Base-by-base conservation (phyloP, 2,329 filamentous ascomycete genomes). In the Alternaria sp. region DNA sequence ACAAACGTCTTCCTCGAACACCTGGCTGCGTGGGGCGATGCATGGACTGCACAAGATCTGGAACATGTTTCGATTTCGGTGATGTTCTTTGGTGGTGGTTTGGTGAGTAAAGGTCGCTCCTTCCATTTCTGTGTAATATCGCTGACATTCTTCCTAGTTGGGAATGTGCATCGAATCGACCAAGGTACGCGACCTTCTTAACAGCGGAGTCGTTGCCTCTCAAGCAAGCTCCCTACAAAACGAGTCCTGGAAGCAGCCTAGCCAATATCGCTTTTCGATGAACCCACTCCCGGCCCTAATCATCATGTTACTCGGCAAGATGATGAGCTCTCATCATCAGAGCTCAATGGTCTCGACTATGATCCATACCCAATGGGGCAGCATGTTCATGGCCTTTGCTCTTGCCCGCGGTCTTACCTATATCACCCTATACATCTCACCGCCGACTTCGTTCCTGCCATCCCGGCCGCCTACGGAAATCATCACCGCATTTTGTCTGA, bases 311-410 rank as follows among this genome's bases (percentile, higher is more conserved):
- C 85, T 97, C 2, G 96, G 96, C 32, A 88, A 94, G 77, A 96
- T 97, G 92, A 98, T 98, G 95, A 91, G 91, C 75, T 93, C 92
- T 25, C 95, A 98, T 80, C 92, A 95, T 62, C 94, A 97, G 78
- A 79, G 84, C 26, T 92, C 89, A 63, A 93, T 93, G 90, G 86
- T 93, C 50, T 95, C 93, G 10, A 92, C 89, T 69, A 97, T 96
- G 92, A 87, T 98, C 52, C 95, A 98, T 82, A 90, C 90, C 76
- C 94, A 97, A 80, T 98, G 95, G 95, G 95, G 95, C 25, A 89
- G 89, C 73, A 86, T 98, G 69, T 86, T 98, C 57, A 86, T 92
- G 50, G 93, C 90, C 25, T 94, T 93, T 58, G 90, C 93, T 0
- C 85, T 96, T 61, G 90, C 93, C 23, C 89, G 95, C 50, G 89